A percentile compares a stretch with the other conserved stretches of the same genome.
Conservation (phyloP, 1,139 yeast species). For the Nakaseomyces bracarensis region DNA sequence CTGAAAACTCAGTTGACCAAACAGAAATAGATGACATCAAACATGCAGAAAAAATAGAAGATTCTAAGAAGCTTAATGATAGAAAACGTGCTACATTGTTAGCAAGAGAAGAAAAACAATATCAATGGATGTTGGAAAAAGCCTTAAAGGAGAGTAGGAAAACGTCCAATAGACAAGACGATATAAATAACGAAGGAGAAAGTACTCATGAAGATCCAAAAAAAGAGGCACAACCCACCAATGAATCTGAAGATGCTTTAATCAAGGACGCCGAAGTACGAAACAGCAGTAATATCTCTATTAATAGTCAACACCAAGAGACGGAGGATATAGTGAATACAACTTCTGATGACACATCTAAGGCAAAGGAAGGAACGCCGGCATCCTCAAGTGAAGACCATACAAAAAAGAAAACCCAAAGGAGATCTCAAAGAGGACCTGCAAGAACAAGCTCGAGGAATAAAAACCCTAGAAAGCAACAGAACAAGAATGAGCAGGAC, state of each 20-base stretch:
- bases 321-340: not conserved
- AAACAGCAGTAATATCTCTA: not conserved
- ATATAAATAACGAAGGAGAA: constrained; percentile 12
- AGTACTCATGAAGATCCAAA: not conserved
- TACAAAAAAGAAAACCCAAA: constrained; percentile 9
- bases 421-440: constrained; percentile 12
- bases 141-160: constrained; percentile 34
- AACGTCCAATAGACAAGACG: constrained; percentile 22
- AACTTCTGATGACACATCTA: constrained; percentile 5
- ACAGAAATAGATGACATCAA: constrained; percentile 2
- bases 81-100: constrained; percentile 31
- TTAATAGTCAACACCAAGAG: not conserved
- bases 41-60: not conserved
- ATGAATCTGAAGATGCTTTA: too few relatives aligned
- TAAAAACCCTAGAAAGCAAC: constrained; percentile 13
- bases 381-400: constrained; percentile 14
- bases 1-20: constrained; percentile 9
- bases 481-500: constrained; percentile 18
- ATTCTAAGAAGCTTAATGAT: constrained; percentile 15
- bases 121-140: constrained; percentile 34
- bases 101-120: constrained; percentile 36
- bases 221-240: too few relatives aligned
- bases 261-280: not conserved
- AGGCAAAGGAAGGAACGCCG: not conserved
- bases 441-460: constrained; percentile 12